Evolutionary conservation across 345 rosid genomes (phyloP).

Genomic region (Brassica rapa): DNA sequence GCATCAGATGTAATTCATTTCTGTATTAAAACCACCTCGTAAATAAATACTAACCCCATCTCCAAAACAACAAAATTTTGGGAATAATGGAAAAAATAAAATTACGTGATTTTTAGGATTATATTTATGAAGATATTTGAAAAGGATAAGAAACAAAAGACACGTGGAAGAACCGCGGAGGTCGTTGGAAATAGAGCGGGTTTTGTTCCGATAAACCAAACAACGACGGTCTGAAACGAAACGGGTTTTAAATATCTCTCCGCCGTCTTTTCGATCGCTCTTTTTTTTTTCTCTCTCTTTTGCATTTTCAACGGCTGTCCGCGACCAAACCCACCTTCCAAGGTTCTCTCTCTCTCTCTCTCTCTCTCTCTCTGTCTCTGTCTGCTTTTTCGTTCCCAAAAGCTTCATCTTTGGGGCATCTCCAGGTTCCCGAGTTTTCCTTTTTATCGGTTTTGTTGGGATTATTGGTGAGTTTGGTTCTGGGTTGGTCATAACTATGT

Average conservation of each 20-base stretch:
- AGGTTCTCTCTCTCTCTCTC: constrained; percentile 9
- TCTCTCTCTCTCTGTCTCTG: not conserved
- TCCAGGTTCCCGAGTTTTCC: too few relatives aligned
- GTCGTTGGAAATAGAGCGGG: constrained; percentile 15
- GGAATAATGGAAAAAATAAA: too few relatives aligned
- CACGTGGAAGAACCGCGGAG: constrained; percentile 29
- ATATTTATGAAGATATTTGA: not conserved
- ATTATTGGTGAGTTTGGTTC: constrained; percentile 24
- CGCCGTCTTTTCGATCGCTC: constrained; percentile 21
- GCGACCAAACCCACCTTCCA: constrained; percentile 30
- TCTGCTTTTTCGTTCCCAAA: not conserved
- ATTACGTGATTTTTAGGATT: too few relatives aligned
- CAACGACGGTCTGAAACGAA: constrained; percentile 35
- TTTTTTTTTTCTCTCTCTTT: not conserved
- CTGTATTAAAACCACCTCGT: not conserved
- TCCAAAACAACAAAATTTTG: too few relatives aligned
- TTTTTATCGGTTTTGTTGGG: constrained; percentile 10
- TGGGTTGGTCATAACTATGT: constrained; percentile 22
- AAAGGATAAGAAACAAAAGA: not conserved
- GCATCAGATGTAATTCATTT: not conserved
- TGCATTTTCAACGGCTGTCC: constrained; percentile 30
- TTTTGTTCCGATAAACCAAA: constrained; percentile 28
- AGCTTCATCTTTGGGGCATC: not conserved
- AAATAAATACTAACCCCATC: not conserved
- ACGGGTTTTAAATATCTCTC: constrained; percentile 12